phyloP scores from a whole-genome alignment of 192 early-diverging fungal species.

The Linnemannia zychae region DNA sequence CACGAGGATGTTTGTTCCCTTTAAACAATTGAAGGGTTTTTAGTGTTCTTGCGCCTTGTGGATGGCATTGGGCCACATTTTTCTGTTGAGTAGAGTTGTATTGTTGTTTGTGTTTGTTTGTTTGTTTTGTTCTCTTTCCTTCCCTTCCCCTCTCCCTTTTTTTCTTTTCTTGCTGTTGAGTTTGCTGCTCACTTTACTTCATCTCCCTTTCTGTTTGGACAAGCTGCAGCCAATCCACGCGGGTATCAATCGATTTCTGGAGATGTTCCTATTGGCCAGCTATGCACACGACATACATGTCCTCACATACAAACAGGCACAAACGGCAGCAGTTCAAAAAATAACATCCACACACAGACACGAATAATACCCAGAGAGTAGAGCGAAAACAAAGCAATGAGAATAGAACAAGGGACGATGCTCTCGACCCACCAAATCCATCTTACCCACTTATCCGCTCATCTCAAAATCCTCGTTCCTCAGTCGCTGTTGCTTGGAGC shows the following conservation, averaged over 20 bases:
- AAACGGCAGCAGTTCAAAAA: not conserved
- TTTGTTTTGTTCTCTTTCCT: not conserved
- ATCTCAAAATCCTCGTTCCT: not conserved
- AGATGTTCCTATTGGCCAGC: conserved; percentile 33
- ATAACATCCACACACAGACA: conserved; percentile 7
- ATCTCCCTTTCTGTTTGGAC: not conserved
- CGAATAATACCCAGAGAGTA: not conserved
- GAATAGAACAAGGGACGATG: not conserved
- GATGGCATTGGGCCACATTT: conserved; percentile 11
- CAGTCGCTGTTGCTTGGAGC: not conserved
- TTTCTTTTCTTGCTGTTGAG: not conserved
- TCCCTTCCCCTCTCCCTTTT: not conserved
- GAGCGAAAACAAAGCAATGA: not conserved
- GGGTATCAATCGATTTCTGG: conserved; percentile 31
- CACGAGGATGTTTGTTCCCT: conserved; percentile 11
- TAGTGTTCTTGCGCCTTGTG: not conserved
- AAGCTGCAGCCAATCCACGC: conserved; percentile 34
- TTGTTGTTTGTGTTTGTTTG: conserved; percentile 21
- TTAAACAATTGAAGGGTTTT: not conserved
- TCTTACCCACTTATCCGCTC: conserved; percentile 5
- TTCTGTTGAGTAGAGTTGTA: conserved; percentile 3
- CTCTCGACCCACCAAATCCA: not conserved
- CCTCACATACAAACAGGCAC: conserved; percentile 12
- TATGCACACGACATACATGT: conserved; percentile 4
- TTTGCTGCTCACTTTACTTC: conserved; percentile 2